phyloP scores from a whole-genome alignment of 176 grass and related monocot species.

The Luzula sylvatica region DNA sequence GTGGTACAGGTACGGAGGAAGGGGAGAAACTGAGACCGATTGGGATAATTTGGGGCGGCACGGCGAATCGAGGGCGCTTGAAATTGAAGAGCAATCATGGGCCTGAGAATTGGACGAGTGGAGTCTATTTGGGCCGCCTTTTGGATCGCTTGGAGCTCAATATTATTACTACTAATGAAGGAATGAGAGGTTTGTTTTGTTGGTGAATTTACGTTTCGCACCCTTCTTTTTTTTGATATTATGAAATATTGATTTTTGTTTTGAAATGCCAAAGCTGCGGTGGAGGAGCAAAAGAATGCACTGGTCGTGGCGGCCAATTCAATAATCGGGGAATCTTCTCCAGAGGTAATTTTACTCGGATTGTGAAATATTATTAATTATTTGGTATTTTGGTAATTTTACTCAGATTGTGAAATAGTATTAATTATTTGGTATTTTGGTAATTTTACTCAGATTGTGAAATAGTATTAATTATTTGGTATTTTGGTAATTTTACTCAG shows the following conservation, averaged over 20 bases:
- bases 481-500: too few relatives aligned
- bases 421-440: too few relatives aligned
- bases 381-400: too few relatives aligned
- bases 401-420: too few relatives aligned
- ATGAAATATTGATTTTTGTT: not conserved
- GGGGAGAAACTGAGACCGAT: conserved; percentile 67
- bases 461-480: too few relatives aligned
- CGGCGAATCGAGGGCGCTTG: conserved; percentile 74
- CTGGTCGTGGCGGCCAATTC: conserved; percentile 42
- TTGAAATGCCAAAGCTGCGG: conserved; percentile 43
- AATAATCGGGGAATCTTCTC: conserved; percentile 50
- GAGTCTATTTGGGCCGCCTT: conserved; percentile 89
- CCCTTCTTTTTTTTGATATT: too few relatives aligned
- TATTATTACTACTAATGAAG: conserved; percentile 63
- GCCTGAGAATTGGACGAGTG: conserved; percentile 91
- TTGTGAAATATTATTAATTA: too few relatives aligned
- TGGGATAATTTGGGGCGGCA: conserved; percentile 95
- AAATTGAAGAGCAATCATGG: conserved; percentile 78
- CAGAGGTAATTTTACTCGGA: conserved; percentile 1
- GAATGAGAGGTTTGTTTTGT: conserved; percentile 55
- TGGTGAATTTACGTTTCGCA: too few relatives aligned
- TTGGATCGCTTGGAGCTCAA: conserved; percentile 86
- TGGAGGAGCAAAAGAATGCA: conserved; percentile 67
- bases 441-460: too few relatives aligned
- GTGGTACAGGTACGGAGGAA: not conserved